These are phyloP conservation scores for Pseudopyricularia cyperi DNA, from an alignment of 2,329 filamentous ascomycete genomes.

Conservation along the genomic window DNA sequence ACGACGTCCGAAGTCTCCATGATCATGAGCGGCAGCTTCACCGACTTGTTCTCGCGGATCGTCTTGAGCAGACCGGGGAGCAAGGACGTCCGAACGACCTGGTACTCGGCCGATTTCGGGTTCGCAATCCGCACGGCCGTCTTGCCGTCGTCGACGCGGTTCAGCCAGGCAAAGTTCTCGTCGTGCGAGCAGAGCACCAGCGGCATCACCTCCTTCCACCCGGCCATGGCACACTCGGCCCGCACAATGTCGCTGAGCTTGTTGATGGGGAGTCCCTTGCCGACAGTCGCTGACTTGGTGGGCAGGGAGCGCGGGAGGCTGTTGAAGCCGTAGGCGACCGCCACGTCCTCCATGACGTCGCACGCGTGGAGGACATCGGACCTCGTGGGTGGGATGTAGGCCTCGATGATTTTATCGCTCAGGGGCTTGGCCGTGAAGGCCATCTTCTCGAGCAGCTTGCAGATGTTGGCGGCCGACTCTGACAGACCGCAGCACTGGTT, in stretches of 20 bases:
- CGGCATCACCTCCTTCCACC: constrained; percentile 93
- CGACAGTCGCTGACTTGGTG: constrained; percentile 74
- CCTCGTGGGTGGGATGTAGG: constrained; percentile 75
- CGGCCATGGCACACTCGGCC: constrained; percentile 79
- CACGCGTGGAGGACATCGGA: constrained; percentile 94
- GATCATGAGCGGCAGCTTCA: constrained; percentile 78
- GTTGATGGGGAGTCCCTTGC: constrained; percentile 79
- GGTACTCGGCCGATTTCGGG: constrained; percentile 86
- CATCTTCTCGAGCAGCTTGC: constrained; percentile 77
- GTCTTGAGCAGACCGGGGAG: constrained; percentile 87
- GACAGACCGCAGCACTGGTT: constrained; percentile 81
- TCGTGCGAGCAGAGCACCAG: constrained; percentile 95
- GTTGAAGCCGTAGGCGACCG: constrained; percentile 96
- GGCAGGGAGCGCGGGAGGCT: constrained; percentile 79
- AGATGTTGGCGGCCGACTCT: constrained; percentile 62
- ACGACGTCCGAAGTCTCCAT: constrained; percentile 87
- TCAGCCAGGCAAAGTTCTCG: constrained; percentile 94
- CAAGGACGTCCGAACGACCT: constrained; percentile 78
- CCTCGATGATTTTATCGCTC: constrained; percentile 54
- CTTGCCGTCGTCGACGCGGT: constrained; percentile 74
- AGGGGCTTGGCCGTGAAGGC: constrained; percentile 72
- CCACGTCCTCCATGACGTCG: constrained; percentile 97
- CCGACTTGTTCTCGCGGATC: constrained; percentile 82
- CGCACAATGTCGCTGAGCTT: constrained; percentile 89
- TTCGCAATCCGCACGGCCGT: constrained; percentile 79